Base-by-base conservation (phyloP, 169 alveolate genomes). In the Perkinsus olseni region DNA sequence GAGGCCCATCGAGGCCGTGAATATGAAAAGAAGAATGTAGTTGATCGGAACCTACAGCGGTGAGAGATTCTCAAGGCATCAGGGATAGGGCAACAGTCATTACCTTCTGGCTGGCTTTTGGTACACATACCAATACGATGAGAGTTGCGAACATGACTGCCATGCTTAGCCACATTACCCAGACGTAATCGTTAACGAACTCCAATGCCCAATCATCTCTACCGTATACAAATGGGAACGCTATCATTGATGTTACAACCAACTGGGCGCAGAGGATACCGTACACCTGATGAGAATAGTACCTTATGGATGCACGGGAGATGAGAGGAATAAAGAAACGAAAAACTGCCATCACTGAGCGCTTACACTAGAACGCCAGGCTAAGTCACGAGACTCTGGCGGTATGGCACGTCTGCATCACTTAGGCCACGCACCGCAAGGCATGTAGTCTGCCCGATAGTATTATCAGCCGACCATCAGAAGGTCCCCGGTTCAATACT, bases 1-100 rank as follows among this genome's bases (percentile, higher is more conserved):
- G 39, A 94, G 38, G 6, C 95, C 91, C 93, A 93, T 94, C 20
- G 91, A 34, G 20, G 37, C 38, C 28, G 96, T 94, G 92, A 94
- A 94, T 37, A 51, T 28, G 38, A 92, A 38, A n/a, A 94, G 74
- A 39, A 94, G 92, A 50, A 94, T 39, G 91, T 94, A 94, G 74
- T 94, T 94, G 45, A 39, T 40, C 0, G 96, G 96, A 92, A 45
- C 62, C 62, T 45, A 45, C 6, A 45, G 17, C 6, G n/a, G n/a
- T n/a, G n/a, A n/a, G n/a, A n/a, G n/a, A n/a, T n/a, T n/a, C n/a
- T n/a, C n/a, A n/a, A n/a, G n/a, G n/a, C n/a, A n/a, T n/a, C n/a
- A n/a, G n/a, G n/a, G n/a, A n/a, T n/a, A n/a, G n/a, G n/a, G n/a
- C n/a, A n/a, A n/a, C n/a, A n/a, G n/a, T n/a, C 17, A 45, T 45